Evolutionary conservation across 1,284 basidiomycete species (phyloP).

Genomic region (Malassezia slooffiae): DNA sequence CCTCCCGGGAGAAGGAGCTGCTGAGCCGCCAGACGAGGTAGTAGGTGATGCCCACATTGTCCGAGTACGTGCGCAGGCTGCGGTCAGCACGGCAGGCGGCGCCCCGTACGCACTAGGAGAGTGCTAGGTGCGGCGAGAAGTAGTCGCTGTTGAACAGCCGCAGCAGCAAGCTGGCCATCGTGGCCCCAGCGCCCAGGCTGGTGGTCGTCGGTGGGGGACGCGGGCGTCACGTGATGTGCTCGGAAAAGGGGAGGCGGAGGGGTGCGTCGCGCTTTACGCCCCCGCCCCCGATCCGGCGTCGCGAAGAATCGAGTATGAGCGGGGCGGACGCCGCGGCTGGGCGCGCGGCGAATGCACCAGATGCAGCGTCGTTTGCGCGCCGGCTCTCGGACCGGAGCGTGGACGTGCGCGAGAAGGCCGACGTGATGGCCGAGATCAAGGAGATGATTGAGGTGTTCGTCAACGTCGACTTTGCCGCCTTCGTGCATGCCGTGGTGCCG

Average conservation of each 20-base stretch:
- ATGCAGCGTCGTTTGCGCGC: constrained; percentile 8
- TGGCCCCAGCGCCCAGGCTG: too few relatives aligned
- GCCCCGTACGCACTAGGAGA: constrained; percentile 27
- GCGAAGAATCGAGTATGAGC: constrained; percentile 2
- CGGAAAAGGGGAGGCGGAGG: too few relatives aligned
- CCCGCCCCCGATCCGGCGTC: too few relatives aligned
- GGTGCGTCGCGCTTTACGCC: constrained; percentile 2
- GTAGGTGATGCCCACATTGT: constrained; percentile 45
- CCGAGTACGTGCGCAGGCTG: constrained; percentile 34
- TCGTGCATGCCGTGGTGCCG: constrained; percentile 56
- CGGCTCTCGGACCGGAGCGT: constrained; percentile 8
- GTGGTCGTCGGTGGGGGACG: not conserved
- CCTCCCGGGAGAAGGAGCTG: constrained; percentile 24
- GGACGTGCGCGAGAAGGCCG: constrained; percentile 24
- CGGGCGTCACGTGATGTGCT: too few relatives aligned
- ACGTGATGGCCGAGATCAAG: constrained; percentile 35
- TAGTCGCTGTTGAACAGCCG: constrained; percentile 44
- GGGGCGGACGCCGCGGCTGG: constrained; percentile 3
- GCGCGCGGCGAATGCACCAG: constrained; percentile 13
- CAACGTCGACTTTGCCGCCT: constrained; percentile 59
- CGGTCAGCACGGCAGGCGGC: not conserved
- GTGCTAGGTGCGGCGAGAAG: constrained; percentile 44
- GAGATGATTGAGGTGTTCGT: constrained; percentile 37
- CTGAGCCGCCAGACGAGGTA: constrained; percentile 39
- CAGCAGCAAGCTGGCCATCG: constrained; percentile 43